Percentiles rank a stretch among this genome's conserved stretches.
Evolutionary conservation across 1,139 yeast genomes (phyloP).

Genomic region (Magnusiomyces sp.): DNA sequence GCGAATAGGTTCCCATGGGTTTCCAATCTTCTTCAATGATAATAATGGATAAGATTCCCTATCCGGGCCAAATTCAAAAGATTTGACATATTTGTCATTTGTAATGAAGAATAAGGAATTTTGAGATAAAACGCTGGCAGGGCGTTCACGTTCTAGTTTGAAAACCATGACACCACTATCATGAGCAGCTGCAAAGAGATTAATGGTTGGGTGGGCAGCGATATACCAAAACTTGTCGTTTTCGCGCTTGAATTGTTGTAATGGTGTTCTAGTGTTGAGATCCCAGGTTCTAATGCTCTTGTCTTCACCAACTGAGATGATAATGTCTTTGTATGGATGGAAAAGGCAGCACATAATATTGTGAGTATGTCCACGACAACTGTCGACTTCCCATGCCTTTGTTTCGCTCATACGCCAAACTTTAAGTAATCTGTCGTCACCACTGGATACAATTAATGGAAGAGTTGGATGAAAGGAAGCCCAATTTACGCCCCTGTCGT

Average conservation of each 20-base stretch:
- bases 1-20: constrained; percentile 79
- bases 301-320: constrained; percentile 91
- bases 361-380: constrained; percentile 95
- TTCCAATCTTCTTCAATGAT: constrained; percentile 76
- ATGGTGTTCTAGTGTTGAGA: constrained; percentile 83
- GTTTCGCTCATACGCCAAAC: constrained; percentile 98
- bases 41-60: constrained; percentile 66
- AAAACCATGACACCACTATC: constrained; percentile 98
- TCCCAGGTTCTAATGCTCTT: constrained; percentile 98
- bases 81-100: constrained; percentile 78
- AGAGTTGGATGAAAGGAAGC: constrained; percentile 96
- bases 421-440: constrained; percentile 92
- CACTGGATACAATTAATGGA: constrained; percentile 91
- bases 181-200: constrained; percentile 93
- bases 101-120: constrained; percentile 65
- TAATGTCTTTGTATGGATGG: constrained; percentile 90
- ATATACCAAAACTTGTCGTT: constrained; percentile 92
- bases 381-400: constrained; percentile 98
- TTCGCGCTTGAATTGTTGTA: constrained; percentile 91
- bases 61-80: constrained; percentile 54
- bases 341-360: constrained; percentile 83
- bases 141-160: constrained; percentile 95
- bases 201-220: constrained; percentile 80
- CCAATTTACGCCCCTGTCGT: constrained; percentile 97
- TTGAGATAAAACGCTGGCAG: constrained; percentile 72